Evolutionary conservation across 768 basidiomycete genomes (phyloP).

Genomic region (Trametes punicea): DNA sequence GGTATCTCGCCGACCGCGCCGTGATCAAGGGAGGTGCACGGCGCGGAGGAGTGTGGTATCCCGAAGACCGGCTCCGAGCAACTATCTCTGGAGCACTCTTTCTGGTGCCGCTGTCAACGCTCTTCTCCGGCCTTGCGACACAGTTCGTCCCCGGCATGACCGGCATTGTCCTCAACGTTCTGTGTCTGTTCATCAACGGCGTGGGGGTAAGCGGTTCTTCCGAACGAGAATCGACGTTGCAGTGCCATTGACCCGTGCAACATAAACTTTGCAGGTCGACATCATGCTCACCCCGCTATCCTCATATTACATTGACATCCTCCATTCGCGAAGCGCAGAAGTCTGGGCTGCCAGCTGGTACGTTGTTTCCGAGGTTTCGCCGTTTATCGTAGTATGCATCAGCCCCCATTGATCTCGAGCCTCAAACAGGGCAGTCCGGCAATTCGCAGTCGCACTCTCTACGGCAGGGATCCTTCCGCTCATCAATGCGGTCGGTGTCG

Average conservation of each 20-base stretch:
- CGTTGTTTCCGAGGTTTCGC: slow-evolving; percentile 22
- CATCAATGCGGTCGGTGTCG: slow-evolving; percentile 51
- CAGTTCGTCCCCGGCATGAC: slow-evolving; percentile 45
- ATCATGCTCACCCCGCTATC: slow-evolving; percentile 51
- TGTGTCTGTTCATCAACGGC: slow-evolving; percentile 61
- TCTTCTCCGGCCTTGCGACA: slow-evolving; percentile 47
- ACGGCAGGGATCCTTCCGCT: slow-evolving; percentile 51
- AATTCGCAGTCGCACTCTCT: slow-evolving; percentile 40
- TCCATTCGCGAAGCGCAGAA: slow-evolving; percentile 62
- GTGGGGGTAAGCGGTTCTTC: slow-evolving; percentile 48
- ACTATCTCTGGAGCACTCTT: slow-evolving; percentile 43
- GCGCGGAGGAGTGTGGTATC: slow-evolving; percentile 57
- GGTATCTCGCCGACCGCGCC: slow-evolving; percentile 54
- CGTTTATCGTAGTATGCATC: background rate
- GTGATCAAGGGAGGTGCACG: slow-evolving; percentile 45
- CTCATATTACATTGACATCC: slow-evolving; percentile 57
- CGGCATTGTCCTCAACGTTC: slow-evolving; percentile 50
- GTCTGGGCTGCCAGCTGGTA: slow-evolving; percentile 56
- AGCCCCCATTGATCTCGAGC: background rate
- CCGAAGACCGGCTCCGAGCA: slow-evolving; percentile 65
- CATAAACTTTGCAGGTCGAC: slow-evolving; percentile 43
- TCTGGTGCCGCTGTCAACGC: slow-evolving; percentile 51
- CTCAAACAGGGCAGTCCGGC: slow-evolving; percentile 51
- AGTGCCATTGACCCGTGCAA: background rate
- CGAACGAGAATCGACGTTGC: background rate